A percentile compares a stretch with the other conserved stretches of the same genome.
phyloP scores from a whole-genome alignment of 352 stramenopile genomes.

The Phytophthora litchii region DNA sequence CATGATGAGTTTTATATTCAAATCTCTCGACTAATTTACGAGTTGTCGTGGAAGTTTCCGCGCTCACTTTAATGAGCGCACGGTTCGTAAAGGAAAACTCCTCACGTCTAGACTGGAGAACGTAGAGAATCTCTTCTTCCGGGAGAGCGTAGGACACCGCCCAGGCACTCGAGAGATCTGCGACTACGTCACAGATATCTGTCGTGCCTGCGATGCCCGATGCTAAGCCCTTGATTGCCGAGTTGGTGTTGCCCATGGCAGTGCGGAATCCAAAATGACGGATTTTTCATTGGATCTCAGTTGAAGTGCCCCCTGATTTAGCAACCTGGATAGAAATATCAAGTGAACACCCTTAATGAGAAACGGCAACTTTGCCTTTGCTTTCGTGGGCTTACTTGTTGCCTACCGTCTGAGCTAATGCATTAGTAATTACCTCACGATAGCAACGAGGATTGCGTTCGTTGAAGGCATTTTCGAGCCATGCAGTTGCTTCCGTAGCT shows the following conservation, averaged over 20 bases:
- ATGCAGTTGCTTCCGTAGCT: slow-evolving; percentile 26
- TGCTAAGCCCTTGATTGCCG: slow-evolving; percentile 44
- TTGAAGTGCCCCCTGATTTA: slow-evolving; percentile 16
- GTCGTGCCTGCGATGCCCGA: slow-evolving; percentile 52
- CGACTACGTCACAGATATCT: slow-evolving; percentile 53
- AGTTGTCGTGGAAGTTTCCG: slow-evolving; percentile 42
- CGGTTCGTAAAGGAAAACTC: slow-evolving; percentile 66
- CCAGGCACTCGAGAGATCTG: slow-evolving; percentile 29
- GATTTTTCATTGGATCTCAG: slow-evolving; percentile 21
- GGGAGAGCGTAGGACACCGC: slow-evolving; percentile 43
- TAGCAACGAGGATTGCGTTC: slow-evolving; percentile 45
- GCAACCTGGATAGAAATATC: slow-evolving; percentile 11
- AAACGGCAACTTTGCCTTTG: slow-evolving; percentile 3
- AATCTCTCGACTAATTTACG: slow-evolving; percentile 39
- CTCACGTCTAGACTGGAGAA: slow-evolving; percentile 55
- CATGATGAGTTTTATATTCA: slow-evolving; percentile 35
- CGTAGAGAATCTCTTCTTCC: slow-evolving; percentile 49
- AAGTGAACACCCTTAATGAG: not conserved
- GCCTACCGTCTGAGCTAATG: slow-evolving; percentile 24
- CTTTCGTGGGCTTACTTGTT: slow-evolving; percentile 28
- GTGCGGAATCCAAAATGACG: slow-evolving; percentile 22
- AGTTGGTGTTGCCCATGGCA: slow-evolving; percentile 35
- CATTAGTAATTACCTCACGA: slow-evolving; percentile 27
- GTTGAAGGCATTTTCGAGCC: slow-evolving; percentile 41
- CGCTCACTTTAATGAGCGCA: slow-evolving; percentile 45